Percentiles rank a stretch among this genome's conserved stretches.
phyloP scores from a whole-genome alignment of 495 filamentous ascomycete genomes.

The Lepidopterella palustris region DNA sequence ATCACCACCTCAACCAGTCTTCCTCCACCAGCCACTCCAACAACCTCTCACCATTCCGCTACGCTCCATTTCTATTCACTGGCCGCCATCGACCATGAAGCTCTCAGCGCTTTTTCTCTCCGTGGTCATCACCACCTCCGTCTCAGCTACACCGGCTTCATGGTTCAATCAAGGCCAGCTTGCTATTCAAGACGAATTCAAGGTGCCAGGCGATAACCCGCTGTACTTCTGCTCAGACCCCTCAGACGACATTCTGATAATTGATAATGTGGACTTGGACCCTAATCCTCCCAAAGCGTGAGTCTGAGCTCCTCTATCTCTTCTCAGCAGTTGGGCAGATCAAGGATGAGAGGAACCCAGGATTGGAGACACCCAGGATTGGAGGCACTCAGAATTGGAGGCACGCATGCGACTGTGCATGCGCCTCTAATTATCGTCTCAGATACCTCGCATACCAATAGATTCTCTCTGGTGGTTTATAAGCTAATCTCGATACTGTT shows the following conservation, averaged over 20 bases:
- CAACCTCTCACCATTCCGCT: not conserved
- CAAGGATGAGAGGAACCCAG: no score
- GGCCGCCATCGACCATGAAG: conserved; percentile 10
- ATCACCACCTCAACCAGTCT: conserved; percentile 1
- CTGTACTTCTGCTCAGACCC: conserved; percentile 65
- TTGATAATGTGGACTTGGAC: conserved; percentile 68
- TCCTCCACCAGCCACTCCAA: not conserved
- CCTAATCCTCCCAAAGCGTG: conserved; percentile 89
- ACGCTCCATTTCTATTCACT: not conserved
- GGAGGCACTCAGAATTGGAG: not conserved
- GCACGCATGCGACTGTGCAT: not conserved
- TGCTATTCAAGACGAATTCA: conserved; percentile 31
- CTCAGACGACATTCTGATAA: conserved; percentile 55
- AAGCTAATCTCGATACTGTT: not conserved
- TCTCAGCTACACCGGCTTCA: conserved; percentile 6
- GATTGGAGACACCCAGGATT: no score
- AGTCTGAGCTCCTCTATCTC: conserved; percentile 35
- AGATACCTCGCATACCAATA: not conserved
- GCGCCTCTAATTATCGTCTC: not conserved
- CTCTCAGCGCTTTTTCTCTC: conserved; percentile 19
- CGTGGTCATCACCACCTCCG: conserved; percentile 8
- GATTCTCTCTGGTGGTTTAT: not conserved
- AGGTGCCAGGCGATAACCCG: conserved; percentile 69
- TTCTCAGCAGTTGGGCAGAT: not conserved
- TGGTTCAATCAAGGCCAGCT: conserved; percentile 26